These are phyloP conservation scores for Leccinum olivaceopallidum DNA, from an alignment of 768 basidiomycete genomes.

Conservation along the genomic window DNA sequence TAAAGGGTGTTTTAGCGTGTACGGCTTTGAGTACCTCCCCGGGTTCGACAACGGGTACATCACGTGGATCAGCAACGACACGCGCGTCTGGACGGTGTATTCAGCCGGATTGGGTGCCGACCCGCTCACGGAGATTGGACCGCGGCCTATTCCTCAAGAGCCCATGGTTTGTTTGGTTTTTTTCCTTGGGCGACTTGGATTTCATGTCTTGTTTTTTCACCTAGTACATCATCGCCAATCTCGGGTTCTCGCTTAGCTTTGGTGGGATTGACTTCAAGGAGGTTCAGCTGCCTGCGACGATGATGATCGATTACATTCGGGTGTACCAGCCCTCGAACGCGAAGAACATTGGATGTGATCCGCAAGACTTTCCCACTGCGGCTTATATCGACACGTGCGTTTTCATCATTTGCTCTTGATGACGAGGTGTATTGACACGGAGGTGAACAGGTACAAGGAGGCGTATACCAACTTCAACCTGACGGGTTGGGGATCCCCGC, in stretches of 20 bases:
- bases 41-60: slow-evolving; percentile 59
- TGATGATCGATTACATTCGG: slow-evolving; percentile 82
- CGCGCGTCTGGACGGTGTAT: slow-evolving; percentile 57
- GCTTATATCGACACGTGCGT: slow-evolving; percentile 73
- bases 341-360: slow-evolving; percentile 67
- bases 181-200: neutral
- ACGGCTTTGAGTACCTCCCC: slow-evolving; percentile 56
- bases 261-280: slow-evolving; percentile 61
- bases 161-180: slow-evolving; percentile 51
- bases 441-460: slow-evolving; percentile 37
- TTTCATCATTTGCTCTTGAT: neutral
- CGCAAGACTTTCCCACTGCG: slow-evolving; percentile 68
- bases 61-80: slow-evolving; percentile 63
- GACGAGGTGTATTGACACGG: neutral
- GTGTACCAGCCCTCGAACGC: slow-evolving; percentile 60
- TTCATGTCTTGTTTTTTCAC: slow-evolving; percentile 1
- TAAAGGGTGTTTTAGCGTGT: slow-evolving; percentile 43
- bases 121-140: slow-evolving; percentile 48
- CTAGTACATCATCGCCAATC: slow-evolving; percentile 69
- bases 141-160: slow-evolving; percentile 65
- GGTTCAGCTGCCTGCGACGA: slow-evolving; percentile 54
- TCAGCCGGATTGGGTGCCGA: slow-evolving; percentile 52
- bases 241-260: slow-evolving; percentile 71
- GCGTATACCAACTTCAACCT: slow-evolving; percentile 46
- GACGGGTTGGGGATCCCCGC: slow-evolving; percentile 42